Conservation (phyloP, 139 green algal genomes). For the Chlamydomonas sphaeroides region DNA sequence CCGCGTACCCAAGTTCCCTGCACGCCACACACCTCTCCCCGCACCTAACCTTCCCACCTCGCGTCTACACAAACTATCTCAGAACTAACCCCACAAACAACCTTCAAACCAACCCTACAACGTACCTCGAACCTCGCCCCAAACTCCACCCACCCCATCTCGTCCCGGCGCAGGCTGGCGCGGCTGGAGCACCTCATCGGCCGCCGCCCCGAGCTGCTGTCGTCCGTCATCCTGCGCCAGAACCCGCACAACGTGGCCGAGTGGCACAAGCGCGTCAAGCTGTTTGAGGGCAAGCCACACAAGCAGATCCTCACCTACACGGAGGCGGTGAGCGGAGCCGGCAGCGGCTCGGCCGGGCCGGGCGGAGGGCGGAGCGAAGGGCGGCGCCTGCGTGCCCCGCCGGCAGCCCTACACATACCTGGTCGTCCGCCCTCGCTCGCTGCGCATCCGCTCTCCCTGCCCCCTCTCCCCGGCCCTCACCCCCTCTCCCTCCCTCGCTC, state of each 20-base stretch:
- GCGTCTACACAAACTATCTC: no score
- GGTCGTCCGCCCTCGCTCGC: no score
- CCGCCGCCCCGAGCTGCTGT: conserved; percentile 90
- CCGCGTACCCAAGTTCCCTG: no score
- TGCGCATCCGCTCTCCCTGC: background rate
- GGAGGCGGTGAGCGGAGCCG: conserved; percentile 94
- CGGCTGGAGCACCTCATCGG: conserved; percentile 84
- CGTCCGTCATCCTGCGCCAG: conserved; percentile 93
- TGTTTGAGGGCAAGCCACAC: conserved; percentile 88
- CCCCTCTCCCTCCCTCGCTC: conserved; percentile 52
- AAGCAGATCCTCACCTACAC: conserved; percentile 94
- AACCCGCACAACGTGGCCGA: conserved; percentile 98
- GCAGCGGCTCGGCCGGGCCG: no score
- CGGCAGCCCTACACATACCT: no score
- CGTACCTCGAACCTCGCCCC: background rate
- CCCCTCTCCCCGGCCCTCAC: background rate
- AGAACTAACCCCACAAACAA: no score
- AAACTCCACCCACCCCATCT: no score
- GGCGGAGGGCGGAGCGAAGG: no score
- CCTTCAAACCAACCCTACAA: no score
- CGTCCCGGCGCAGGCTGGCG: conserved; percentile 79
- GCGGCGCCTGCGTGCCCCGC: no score
- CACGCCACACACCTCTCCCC: no score
- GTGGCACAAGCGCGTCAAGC: conserved; percentile 84
- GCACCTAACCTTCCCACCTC: no score